These are phyloP conservation scores for Cryptococcus sp. DNA, from an alignment of 1,284 basidiomycete genomes.

Conservation along the genomic window DNA sequence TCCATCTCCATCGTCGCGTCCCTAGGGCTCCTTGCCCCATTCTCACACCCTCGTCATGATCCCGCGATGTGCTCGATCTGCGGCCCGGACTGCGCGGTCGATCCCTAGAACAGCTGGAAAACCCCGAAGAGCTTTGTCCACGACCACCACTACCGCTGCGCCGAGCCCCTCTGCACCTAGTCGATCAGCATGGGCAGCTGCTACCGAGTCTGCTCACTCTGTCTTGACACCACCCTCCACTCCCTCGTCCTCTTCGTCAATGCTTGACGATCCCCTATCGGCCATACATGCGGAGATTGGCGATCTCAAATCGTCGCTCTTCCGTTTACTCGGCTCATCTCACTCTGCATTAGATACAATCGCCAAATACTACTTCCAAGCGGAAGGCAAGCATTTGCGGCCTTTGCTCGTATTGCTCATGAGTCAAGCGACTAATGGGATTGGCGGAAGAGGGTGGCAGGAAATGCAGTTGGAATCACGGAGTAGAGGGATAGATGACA, in stretches of 20 bases:
- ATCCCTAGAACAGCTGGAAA: slow-evolving; percentile 16
- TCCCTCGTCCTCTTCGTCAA: slow-evolving; percentile 12
- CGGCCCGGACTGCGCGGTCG: slow-evolving; percentile 10
- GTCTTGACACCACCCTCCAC: slow-evolving; percentile 37
- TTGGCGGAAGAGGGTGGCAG: slow-evolving; percentile 56
- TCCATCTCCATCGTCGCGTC: too few relatives aligned
- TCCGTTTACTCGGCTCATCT: slow-evolving; percentile 80
- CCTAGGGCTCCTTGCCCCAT: not conserved
- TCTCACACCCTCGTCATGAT: slow-evolving; percentile 15
- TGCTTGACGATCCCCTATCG: slow-evolving; percentile 39
- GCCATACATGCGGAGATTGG: slow-evolving; percentile 71
- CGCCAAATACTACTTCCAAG: slow-evolving; percentile 91
- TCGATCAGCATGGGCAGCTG: slow-evolving; percentile 46
- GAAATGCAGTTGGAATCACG: slow-evolving; percentile 20
- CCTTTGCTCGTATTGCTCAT: slow-evolving; percentile 90
- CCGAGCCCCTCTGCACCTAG: slow-evolving; percentile 3
- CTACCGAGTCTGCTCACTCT: slow-evolving; percentile 48
- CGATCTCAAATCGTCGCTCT: slow-evolving; percentile 71
- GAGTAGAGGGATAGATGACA: slow-evolving; percentile 44
- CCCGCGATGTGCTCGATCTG: slow-evolving; percentile 12
- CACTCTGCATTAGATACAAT: slow-evolving; percentile 85
- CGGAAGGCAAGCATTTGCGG: slow-evolving; percentile 79
- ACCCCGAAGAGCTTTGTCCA: slow-evolving; percentile 12
- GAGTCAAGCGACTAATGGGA: slow-evolving; percentile 83
- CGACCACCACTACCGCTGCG: slow-evolving; percentile 2